phyloP scores from a whole-genome alignment of 2,329 filamentous ascomycete species.

The Pseudopyrenochaeta lycopersici region DNA sequence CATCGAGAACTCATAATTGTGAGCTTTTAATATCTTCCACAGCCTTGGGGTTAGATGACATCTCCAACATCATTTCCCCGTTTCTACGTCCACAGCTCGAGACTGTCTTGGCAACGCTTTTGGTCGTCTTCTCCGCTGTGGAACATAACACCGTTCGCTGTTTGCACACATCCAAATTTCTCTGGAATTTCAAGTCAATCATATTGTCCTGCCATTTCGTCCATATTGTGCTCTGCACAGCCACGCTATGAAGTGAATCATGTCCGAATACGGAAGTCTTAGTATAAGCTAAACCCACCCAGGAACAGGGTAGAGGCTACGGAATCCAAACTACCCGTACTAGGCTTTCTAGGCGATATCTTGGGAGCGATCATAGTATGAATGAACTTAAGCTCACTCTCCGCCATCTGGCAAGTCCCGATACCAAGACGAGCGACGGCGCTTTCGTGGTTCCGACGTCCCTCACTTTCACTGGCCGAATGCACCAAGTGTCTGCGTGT shows the following conservation, averaged over 20 bases:
- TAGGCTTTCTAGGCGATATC: slow-evolving; percentile 40
- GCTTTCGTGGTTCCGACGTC: slow-evolving; percentile 1
- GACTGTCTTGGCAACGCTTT: too few species aligned
- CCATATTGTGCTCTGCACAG: slow-evolving; percentile 14
- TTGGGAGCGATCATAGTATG: slow-evolving; percentile 28
- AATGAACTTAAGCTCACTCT: slow-evolving; percentile 10
- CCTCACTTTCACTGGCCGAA: slow-evolving; percentile 5
- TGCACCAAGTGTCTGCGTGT: not conserved
- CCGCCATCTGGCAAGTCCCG: slow-evolving; percentile 14
- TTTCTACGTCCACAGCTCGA: too few species aligned
- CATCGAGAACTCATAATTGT: too few species aligned
- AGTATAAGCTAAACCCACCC: slow-evolving; percentile 10
- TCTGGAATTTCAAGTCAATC: not conserved
- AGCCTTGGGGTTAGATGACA: too few species aligned
- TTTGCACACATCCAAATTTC: not conserved
- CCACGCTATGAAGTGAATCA: slow-evolving; percentile 9
- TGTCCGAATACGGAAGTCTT: slow-evolving; percentile 14
- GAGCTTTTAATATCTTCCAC: too few species aligned
- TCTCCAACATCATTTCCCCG: too few species aligned
- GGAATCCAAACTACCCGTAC: slow-evolving; percentile 31
- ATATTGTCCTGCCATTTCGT: not conserved
- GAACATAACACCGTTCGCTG: not conserved
- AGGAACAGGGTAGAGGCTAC: slow-evolving; percentile 15
- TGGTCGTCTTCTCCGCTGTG: too few species aligned
- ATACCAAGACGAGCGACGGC: slow-evolving; percentile 9